Evolutionary conservation across 192 early-diverging fungal genomes (phyloP).

Genomic region (Spinellus fusiger): DNA sequence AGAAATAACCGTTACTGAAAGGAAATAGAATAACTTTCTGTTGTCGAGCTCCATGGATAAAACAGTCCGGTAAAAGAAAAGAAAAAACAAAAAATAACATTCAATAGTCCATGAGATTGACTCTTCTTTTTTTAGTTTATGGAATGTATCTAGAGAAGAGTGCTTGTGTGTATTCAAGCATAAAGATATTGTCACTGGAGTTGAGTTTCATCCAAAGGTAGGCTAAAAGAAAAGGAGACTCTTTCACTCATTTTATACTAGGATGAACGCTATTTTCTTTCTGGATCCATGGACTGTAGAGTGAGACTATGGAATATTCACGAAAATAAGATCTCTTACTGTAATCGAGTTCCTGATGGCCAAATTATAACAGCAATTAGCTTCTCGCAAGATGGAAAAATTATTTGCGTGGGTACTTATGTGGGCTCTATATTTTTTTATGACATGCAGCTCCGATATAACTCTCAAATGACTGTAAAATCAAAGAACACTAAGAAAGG

Average conservation of each 20-base stretch:
- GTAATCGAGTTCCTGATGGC: slow-evolving; percentile 65
- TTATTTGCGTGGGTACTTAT: slow-evolving; percentile 71
- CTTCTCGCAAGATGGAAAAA: slow-evolving; percentile 66
- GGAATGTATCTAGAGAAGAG: slow-evolving; percentile 66
- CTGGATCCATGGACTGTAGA: slow-evolving; percentile 73
- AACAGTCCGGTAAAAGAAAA: slow-evolving; percentile 52
- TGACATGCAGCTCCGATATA: slow-evolving; percentile 71
- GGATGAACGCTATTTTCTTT: slow-evolving; percentile 78
- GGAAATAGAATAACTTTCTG: slow-evolving; percentile 60
- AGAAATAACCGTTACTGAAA: neutral
- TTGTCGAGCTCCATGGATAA: slow-evolving; percentile 77
- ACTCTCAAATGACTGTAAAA: slow-evolving; percentile 75
- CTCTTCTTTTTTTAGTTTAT: slow-evolving; percentile 44
- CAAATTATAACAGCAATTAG: slow-evolving; percentile 74
- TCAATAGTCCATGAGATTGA: neutral
- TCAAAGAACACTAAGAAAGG: slow-evolving; percentile 57
- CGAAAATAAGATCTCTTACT: slow-evolving; percentile 68
- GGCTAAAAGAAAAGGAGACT: no score
- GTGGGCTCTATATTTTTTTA: slow-evolving; percentile 80
- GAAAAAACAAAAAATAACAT: neutral
- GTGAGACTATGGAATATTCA: slow-evolving; percentile 80
- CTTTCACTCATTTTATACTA: slow-evolving; percentile 6
- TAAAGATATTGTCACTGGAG: slow-evolving; percentile 68
- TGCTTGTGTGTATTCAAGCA: slow-evolving; percentile 80
- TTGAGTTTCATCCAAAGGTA: slow-evolving; percentile 72